Conservation (phyloP, 176 grass and related monocot species). For the Chrysopogon serrulatus region DNA sequence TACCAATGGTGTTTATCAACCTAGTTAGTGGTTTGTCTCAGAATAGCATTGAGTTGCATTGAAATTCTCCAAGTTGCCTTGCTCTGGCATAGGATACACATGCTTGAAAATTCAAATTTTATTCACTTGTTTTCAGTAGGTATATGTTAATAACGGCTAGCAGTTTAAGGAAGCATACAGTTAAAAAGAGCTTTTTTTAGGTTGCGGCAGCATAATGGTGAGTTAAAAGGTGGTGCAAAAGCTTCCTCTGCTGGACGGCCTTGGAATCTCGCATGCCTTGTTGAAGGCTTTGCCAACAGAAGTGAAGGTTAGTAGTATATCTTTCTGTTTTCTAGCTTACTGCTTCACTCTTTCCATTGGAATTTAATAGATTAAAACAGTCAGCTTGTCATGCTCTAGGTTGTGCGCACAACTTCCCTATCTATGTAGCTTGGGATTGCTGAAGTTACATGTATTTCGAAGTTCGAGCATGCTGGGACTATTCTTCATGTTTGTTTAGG, state of each 20-base stretch:
- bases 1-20: background rate
- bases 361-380: background rate
- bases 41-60: background rate
- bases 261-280: constrained; percentile 77
- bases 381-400: background rate
- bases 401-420: background rate
- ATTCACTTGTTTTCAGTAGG: background rate
- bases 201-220: constrained; percentile 83
- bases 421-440: background rate
- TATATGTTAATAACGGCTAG: background rate
- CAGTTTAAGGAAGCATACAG: background rate
- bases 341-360: background rate
- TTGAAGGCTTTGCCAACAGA: constrained; percentile 66
- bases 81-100: background rate
- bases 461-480: background rate
- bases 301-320: constrained; percentile 65
- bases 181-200: constrained; percentile 25
- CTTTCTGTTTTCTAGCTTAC: background rate
- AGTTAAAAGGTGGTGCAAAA: constrained; percentile 93
- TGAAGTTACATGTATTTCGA: background rate
- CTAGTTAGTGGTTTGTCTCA: background rate
- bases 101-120: background rate
- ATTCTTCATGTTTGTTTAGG: background rate
- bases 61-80: background rate
- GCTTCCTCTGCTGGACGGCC: constrained; percentile 68